These are phyloP conservation scores for Boletus subcaerulescens DNA, from an alignment of 768 basidiomycete species.

Conservation along the genomic window DNA sequence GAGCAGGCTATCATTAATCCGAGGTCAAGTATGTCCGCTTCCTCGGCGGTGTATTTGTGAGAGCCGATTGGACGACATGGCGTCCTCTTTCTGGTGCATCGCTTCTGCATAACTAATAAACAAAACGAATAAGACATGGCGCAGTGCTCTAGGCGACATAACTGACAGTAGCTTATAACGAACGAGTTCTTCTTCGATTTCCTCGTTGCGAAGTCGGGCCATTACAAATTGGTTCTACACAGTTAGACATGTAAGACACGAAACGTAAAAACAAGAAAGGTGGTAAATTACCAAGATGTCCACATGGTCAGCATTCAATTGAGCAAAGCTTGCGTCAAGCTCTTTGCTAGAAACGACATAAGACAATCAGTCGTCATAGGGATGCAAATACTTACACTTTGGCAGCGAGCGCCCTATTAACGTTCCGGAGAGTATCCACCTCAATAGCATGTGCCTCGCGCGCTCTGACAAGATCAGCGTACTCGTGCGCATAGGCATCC, in stretches of 20 bases:
- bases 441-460: constrained; percentile 82
- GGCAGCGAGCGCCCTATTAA: constrained; percentile 68
- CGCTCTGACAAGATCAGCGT: constrained; percentile 72
- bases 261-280: not conserved
- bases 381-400: constrained; percentile 67
- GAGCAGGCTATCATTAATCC: not conserved
- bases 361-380: not conserved
- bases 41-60: constrained; percentile 27
- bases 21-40: constrained; percentile 14
- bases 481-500: constrained; percentile 85
- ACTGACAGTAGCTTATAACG: constrained; percentile 84
- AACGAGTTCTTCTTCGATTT: constrained; percentile 91
- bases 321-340: constrained; percentile 74
- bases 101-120: constrained; percentile 60
- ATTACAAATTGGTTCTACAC: constrained; percentile 88
- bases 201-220: constrained; percentile 84
- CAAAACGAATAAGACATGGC: not conserved
- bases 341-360: constrained; percentile 53
- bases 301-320: constrained; percentile 82
- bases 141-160: not conserved
- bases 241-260: constrained; percentile 25
- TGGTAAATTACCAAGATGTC: constrained; percentile 54
- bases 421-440: constrained; percentile 77
- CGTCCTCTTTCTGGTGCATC: constrained; percentile 74
- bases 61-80: constrained; percentile 61